Conservation (phyloP, 2,329 filamentous ascomycete genomes). For the Talaromyces sp. region DNA sequence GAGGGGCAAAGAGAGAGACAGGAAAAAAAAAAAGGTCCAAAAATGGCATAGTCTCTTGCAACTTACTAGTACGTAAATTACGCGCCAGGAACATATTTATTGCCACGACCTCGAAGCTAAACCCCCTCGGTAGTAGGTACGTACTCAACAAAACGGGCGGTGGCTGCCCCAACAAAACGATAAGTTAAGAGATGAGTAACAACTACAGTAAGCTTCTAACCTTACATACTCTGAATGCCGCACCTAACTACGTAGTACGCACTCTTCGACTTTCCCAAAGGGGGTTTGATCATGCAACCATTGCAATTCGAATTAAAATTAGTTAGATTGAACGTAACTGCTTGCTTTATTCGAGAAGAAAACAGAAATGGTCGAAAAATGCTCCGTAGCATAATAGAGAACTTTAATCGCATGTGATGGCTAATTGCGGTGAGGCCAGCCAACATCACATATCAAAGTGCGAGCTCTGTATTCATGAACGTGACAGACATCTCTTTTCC, state of each 20-base stretch:
- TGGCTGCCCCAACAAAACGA: constrained; percentile 11
- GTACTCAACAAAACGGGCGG: constrained; percentile 8
- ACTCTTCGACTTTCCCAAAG: too few relatives aligned
- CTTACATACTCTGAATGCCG: background rate
- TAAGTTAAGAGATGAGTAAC: background rate
- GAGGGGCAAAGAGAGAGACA: background rate
- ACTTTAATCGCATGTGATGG: background rate
- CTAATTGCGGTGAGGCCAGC: background rate
- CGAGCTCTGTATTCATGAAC: too few relatives aligned
- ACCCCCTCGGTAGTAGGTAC: too few relatives aligned
- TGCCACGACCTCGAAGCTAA: background rate
- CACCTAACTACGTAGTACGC: background rate
- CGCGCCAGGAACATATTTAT: background rate
- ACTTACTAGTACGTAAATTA: background rate
- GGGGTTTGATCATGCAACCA: too few relatives aligned
- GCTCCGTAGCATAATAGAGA: too few relatives aligned
- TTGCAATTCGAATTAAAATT: too few relatives aligned
- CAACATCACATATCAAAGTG: background rate
- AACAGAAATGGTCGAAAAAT: too few relatives aligned
- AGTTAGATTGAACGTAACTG: too few relatives aligned
- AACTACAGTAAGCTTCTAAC: background rate
- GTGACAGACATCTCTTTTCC: background rate
- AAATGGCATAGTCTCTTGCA: too few relatives aligned
- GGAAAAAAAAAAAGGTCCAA: background rate
- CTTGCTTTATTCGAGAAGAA: too few relatives aligned